Evolutionary conservation across 2,329 filamentous ascomycete species (phyloP).

Genomic region (Aspergillus glaucus): DNA sequence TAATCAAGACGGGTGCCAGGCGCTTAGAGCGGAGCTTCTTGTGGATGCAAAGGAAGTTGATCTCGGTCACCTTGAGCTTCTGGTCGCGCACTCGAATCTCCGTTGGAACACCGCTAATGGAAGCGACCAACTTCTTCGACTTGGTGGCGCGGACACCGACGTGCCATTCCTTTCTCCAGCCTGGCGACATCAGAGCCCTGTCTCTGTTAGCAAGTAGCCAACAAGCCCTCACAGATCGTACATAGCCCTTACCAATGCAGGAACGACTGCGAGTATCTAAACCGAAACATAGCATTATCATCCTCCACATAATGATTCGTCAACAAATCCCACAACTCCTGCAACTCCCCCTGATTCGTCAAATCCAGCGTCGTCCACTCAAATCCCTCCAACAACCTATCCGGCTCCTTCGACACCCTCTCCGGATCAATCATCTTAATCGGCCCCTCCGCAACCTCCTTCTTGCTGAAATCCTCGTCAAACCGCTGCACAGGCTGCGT

Average conservation of each 20-base stretch:
- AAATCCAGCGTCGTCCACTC: conserved; percentile 93
- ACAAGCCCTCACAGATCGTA: not conserved
- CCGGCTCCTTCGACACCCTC: conserved; percentile 69
- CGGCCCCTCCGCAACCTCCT: conserved; percentile 64
- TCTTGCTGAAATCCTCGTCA: conserved; percentile 37
- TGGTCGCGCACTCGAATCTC: conserved; percentile 73
- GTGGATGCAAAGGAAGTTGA: conserved; percentile 97
- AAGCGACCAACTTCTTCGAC: conserved; percentile 83
- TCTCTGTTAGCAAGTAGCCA: not conserved
- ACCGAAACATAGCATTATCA: conserved; percentile 92
- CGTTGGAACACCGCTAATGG: conserved; percentile 90
- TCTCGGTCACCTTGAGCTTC: conserved; percentile 72
- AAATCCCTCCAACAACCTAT: conserved; percentile 71
- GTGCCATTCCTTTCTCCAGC: conserved; percentile 92
- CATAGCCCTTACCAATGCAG: conserved; percentile 64
- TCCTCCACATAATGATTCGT: conserved; percentile 97
- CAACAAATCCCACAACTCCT: conserved; percentile 86
- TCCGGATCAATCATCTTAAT: conserved; percentile 75
- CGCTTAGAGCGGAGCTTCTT: conserved; percentile 95
- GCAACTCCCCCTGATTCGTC: conserved; percentile 66
- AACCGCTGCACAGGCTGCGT: conserved; percentile 93
- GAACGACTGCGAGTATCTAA: conserved; percentile 87
- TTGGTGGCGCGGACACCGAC: conserved; percentile 81
- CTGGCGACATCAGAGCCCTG: conserved; percentile 89
- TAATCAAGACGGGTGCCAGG: conserved; percentile 88